Evolutionary conservation across 108 stramenopile species (phyloP).

Genomic region (Cyclotella kingstonii): DNA sequence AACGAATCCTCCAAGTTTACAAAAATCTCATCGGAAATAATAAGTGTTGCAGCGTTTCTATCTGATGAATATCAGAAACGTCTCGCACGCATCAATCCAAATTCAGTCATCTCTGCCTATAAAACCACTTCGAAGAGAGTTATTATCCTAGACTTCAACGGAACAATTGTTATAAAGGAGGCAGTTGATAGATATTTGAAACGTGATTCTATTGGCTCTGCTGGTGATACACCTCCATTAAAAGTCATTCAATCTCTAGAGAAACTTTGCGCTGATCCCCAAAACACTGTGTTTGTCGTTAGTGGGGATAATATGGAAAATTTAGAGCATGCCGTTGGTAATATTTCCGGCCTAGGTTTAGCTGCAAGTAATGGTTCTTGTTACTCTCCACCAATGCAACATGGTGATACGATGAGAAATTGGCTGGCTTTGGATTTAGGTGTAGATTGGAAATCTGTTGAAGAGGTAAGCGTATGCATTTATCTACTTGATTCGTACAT

Average conservation of each 20-base stretch:
- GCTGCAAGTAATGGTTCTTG: conserved; percentile 93
- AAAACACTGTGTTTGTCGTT: conserved; percentile 90
- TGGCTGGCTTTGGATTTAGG: conserved; percentile 88
- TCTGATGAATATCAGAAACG: conserved; percentile 55
- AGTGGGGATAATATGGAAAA: conserved; percentile 85
- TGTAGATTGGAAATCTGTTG: conserved; percentile 90
- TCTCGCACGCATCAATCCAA: conserved; percentile 56
- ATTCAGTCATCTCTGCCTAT: conserved; percentile 69
- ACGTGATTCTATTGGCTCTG: conserved; percentile 89
- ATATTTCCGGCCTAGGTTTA: conserved; percentile 82
- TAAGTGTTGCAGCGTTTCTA: too few species aligned
- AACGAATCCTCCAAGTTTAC: conserved; percentile 54
- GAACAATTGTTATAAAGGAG: conserved; percentile 95
- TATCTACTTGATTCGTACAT: not conserved
- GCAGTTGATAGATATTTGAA: conserved; percentile 95
- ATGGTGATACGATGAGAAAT: conserved; percentile 31
- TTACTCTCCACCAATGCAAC: conserved; percentile 79
- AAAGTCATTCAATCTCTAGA: conserved; percentile 68
- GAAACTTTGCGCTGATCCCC: conserved; percentile 76
- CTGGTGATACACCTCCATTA: conserved; percentile 78
- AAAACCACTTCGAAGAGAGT: conserved; percentile 72
- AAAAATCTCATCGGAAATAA: too few species aligned
- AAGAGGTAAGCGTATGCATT: conserved; percentile 41
- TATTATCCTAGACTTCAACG: conserved; percentile 96
- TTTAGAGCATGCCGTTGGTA: conserved; percentile 80